Percentiles rank a stretch among this genome's conserved stretches.
These are phyloP conservation scores for Mychonastes homosphaera DNA, from an alignment of 139 green algal species.

Conservation along the genomic window DNA sequence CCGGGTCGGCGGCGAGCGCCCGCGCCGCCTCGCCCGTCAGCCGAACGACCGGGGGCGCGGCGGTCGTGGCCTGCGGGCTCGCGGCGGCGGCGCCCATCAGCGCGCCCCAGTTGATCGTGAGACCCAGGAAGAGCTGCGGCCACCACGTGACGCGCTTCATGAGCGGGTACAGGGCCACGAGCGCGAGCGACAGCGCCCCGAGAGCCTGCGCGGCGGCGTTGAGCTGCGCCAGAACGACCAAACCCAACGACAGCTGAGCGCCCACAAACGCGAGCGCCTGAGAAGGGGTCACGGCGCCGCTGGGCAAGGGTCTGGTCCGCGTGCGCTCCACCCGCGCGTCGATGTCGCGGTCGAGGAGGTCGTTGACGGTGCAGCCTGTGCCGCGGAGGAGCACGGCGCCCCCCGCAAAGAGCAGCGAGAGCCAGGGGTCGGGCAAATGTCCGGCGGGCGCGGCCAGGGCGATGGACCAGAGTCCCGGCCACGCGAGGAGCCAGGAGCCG, in stretches of 20 bases:
- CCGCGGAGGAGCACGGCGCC: slow-evolving; percentile 76
- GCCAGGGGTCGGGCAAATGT: slow-evolving; percentile 50
- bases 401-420: slow-evolving; percentile 70
- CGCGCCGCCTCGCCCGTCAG: slow-evolving; percentile 98
- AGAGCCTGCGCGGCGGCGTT: slow-evolving; percentile 76
- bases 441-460: slow-evolving; percentile 64
- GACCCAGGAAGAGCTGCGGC: slow-evolving; percentile 82
- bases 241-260: slow-evolving; percentile 63
- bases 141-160: slow-evolving; percentile 94
- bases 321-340: slow-evolving; percentile 71
- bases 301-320: slow-evolving; percentile 52
- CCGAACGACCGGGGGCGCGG: slow-evolving; percentile 91
- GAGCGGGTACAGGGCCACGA: slow-evolving; percentile 86
- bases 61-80: slow-evolving; percentile 68
- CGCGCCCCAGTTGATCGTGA: slow-evolving; percentile 97
- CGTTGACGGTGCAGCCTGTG: slow-evolving; percentile 95
- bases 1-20: slow-evolving; percentile 82
- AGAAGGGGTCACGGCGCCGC: slow-evolving; percentile 32
- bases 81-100: slow-evolving; percentile 85
- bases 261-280: slow-evolving; percentile 53
- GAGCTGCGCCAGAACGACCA: slow-evolving; percentile 88
- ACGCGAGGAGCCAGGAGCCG: slow-evolving; percentile 81
- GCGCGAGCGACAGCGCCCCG: slow-evolving; percentile 72
- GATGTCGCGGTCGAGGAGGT: slow-evolving; percentile 86
- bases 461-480: slow-evolving; percentile 91